Base-by-base conservation (phyloP, 495 filamentous ascomycete genomes). In the Penicillium lividum region DNA sequence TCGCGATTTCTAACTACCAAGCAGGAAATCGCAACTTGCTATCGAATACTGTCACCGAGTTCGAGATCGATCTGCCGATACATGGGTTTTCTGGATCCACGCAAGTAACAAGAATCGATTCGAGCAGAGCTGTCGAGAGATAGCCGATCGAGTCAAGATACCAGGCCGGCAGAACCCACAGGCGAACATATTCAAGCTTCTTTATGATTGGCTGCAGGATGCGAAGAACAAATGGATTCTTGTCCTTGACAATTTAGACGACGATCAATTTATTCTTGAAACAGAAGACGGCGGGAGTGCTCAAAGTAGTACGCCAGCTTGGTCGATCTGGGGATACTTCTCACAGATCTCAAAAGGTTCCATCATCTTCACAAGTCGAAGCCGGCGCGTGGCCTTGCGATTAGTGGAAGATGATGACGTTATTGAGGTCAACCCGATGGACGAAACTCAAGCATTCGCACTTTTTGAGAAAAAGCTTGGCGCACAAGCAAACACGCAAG, bases 401-500 rank as follows among this genome's bases (percentile, higher is more conserved):
- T 28, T 45, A 18, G 62, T n/a, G 66, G 36, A 50, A 51, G 27
- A 50, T 5, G 3, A 31, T 8, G 63, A 76, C 61, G 66, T 81
- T 15, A 68, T 81, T 40, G 13, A 7, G 30, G 63, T 83, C 3
- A 48, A 72, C 33, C 68, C 77, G 11, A 75, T 77, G 70, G 49
- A 64, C 27, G 43, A 25, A 29, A 15, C 50, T 11, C 27, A 79
- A 30, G 77, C 73, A 30, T 47, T 73, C 44, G 34, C 42, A 40
- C 71, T 82, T n/a, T 61, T 81, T 36, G 51, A 67, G 52, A 80
- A 66, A 33, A 80, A 77, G 60, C 67, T 79, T 15, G 25, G 9
- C 7, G 7, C 13, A 5, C 25, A 10, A n/a, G 22, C 11, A 7
- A 16, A 31, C 11, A 33, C 0, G 11, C 6, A 50, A 29, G 47